A percentile compares a stretch with the other conserved stretches of the same genome.
Conservation (phyloP, 192 early-diverging fungal genomes). For the Mortierella claussenii region DNA sequence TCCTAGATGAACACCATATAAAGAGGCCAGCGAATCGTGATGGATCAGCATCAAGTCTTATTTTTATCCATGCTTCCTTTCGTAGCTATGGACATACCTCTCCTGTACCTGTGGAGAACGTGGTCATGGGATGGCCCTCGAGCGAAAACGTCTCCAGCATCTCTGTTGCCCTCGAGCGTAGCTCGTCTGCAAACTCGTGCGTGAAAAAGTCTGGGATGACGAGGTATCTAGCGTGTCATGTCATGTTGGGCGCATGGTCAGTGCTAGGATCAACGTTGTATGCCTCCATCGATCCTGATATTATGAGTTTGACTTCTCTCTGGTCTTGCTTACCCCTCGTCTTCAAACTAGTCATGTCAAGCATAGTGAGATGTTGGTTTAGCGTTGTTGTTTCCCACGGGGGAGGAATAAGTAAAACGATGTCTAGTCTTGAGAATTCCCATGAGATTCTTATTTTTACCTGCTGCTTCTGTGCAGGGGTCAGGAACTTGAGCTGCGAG, state of each 20-base stretch:
- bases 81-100: conserved; percentile 53
- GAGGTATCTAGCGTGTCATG: conserved; percentile 57
- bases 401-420: too few relatives aligned
- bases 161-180: conserved; percentile 59
- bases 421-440: too few relatives aligned
- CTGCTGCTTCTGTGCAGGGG: conserved; percentile 50
- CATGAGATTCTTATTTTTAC: too few relatives aligned
- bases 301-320: too few relatives aligned
- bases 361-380: too few relatives aligned
- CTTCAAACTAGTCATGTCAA: conserved; percentile 52
- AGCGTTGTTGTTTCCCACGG: too few relatives aligned
- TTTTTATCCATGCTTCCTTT: too few relatives aligned
- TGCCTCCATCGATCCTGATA: too few relatives aligned
- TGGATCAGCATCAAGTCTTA: too few relatives aligned
- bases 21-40: too few relatives aligned
- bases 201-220: conserved; percentile 76
- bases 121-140: conserved; percentile 77
- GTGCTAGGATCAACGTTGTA: background rate
- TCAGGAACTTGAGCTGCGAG: conserved; percentile 22
- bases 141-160: conserved; percentile 75
- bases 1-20: conserved; percentile 21
- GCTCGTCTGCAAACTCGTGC: conserved; percentile 49
- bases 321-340: conserved; percentile 48
- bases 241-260: background rate
- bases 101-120: conserved; percentile 75